phyloP scores from a whole-genome alignment of 2,329 filamentous ascomycete species.

The Fusarium torulosum region DNA sequence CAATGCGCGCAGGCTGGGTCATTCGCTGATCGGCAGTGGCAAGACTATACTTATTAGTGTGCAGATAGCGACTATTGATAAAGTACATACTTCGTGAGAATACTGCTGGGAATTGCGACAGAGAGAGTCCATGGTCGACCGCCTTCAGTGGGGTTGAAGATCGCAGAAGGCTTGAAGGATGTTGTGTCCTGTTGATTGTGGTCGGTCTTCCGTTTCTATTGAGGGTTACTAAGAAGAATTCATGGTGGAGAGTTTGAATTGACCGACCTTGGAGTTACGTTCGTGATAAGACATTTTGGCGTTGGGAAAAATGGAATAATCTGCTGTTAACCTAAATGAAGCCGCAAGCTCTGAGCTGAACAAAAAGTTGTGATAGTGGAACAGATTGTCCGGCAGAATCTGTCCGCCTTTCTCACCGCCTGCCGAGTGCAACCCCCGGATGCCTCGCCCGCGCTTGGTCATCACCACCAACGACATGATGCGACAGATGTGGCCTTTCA shows the following conservation, averaged over 20 bases:
- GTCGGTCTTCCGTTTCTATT: conserved; percentile 65
- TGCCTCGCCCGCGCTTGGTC: conserved; percentile 32
- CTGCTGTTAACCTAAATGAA: conserved; percentile 11
- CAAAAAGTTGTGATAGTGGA: conserved; percentile 43
- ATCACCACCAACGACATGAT: conserved; percentile 30
- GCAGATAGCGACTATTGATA: too few relatives aligned
- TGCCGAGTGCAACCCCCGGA: conserved; percentile 30
- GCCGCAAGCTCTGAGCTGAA: conserved; percentile 20
- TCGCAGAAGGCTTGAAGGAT: conserved; percentile 73
- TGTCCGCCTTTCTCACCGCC: conserved; percentile 37
- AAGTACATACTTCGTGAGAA: conserved; percentile 75
- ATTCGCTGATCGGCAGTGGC: conserved; percentile 82
- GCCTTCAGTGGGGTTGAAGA: conserved; percentile 72
- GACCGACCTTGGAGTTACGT: conserved; percentile 50
- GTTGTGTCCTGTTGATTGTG: conserved; percentile 58
- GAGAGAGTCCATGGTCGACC: conserved; percentile 80
- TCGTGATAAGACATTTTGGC: conserved; percentile 52
- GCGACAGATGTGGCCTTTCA: conserved; percentile 43
- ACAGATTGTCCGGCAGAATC: conserved; percentile 49
- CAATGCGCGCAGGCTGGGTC: conserved; percentile 78
- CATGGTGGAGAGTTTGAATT: neutral
- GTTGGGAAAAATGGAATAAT: conserved; percentile 9
- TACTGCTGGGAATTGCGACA: conserved; percentile 81
- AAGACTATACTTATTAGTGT: conserved; percentile 61
- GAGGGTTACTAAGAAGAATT: neutral